Conservation (phyloP, 352 stramenopile species). For the Phytopythium delawarense region DNA sequence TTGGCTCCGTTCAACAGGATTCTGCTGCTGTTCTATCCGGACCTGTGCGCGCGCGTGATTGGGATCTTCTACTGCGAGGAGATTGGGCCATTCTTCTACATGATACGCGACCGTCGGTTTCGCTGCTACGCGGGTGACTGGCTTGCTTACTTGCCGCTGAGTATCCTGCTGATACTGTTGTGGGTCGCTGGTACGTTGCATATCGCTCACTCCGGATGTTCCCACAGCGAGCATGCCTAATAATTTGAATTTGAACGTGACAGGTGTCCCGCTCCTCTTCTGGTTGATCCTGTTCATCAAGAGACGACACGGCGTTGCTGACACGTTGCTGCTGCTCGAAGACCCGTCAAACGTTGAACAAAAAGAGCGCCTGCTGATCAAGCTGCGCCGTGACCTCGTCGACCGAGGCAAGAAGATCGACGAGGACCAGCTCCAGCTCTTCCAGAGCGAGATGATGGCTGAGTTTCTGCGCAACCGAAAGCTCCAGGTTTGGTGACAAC, state of each 20-base stretch:
- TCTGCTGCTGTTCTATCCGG: constrained; percentile 63
- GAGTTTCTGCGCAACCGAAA: constrained; percentile 54
- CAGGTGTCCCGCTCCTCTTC: constrained; percentile 67
- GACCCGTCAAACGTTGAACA: constrained; percentile 28
- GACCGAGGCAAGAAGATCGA: constrained; percentile 39
- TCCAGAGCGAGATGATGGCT: constrained; percentile 48
- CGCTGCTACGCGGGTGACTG: constrained; percentile 54
- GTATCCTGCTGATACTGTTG: constrained; percentile 31
- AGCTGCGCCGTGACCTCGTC: constrained; percentile 46
- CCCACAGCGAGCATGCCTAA: neutral
- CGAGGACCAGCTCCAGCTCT: constrained; percentile 35
- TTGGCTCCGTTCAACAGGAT: constrained; percentile 22
- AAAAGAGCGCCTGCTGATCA: constrained; percentile 39
- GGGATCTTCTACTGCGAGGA: constrained; percentile 77
- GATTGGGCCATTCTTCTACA: constrained; percentile 51
- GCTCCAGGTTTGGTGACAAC: constrained; percentile 26
- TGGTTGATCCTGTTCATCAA: constrained; percentile 63
- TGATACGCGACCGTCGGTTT: constrained; percentile 56
- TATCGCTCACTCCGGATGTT: neutral
- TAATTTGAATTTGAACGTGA: neutral
- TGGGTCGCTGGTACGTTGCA: constrained; percentile 54
- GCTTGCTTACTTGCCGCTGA: constrained; percentile 57
- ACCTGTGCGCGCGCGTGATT: constrained; percentile 64
- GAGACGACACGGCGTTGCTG: constrained; percentile 37
- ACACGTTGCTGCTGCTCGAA: constrained; percentile 43